Evolutionary conservation across 164 flowering plant species (phyloP).

Genomic region (Euptelea pleiosperma): DNA sequence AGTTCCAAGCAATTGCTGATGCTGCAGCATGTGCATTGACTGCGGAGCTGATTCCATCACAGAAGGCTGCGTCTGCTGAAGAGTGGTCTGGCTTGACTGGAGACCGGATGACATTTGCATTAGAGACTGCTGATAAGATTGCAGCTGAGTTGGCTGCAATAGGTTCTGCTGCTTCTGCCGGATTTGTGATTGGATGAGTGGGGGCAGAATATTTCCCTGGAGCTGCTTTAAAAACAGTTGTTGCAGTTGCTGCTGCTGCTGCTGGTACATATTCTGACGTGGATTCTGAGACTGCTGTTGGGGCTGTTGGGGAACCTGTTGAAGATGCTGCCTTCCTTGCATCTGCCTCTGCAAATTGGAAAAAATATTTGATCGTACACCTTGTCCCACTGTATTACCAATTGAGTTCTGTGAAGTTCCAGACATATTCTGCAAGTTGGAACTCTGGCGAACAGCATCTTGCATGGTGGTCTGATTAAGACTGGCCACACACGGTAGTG

Average conservation of each 20-base stretch:
- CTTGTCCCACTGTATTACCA: conserved; percentile 56
- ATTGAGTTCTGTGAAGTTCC: conserved; percentile 41
- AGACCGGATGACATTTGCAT: conserved; percentile 42
- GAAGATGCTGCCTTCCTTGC: conserved; percentile 52
- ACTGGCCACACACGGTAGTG: conserved; percentile 37
- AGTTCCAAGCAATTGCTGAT: conserved; percentile 46
- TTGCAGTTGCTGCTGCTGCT: conserved; percentile 24
- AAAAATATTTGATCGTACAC: conserved; percentile 43
- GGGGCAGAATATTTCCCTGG: conserved; percentile 41
- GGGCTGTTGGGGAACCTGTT: conserved; percentile 48
- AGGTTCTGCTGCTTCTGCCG: conserved; percentile 60
- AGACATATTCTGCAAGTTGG: conserved; percentile 52
- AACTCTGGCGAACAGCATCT: conserved; percentile 41
- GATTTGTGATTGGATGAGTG: conserved; percentile 48
- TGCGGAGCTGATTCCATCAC: conserved; percentile 43
- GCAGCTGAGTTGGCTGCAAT: conserved; percentile 57
- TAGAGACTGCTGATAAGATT: conserved; percentile 51
- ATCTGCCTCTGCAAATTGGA: conserved; percentile 60
- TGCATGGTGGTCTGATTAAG: conserved; percentile 43
- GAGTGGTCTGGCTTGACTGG: conserved; percentile 23
- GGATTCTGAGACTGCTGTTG: conserved; percentile 47
- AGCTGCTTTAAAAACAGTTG: conserved; percentile 34
- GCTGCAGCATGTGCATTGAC: conserved; percentile 52
- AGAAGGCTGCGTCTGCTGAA: conserved; percentile 45
- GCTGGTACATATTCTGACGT: conserved; percentile 46